These are phyloP conservation scores for Hypomontagnella submonticulosa DNA, from an alignment of 495 filamentous ascomycete genomes.

Conservation along the genomic window DNA sequence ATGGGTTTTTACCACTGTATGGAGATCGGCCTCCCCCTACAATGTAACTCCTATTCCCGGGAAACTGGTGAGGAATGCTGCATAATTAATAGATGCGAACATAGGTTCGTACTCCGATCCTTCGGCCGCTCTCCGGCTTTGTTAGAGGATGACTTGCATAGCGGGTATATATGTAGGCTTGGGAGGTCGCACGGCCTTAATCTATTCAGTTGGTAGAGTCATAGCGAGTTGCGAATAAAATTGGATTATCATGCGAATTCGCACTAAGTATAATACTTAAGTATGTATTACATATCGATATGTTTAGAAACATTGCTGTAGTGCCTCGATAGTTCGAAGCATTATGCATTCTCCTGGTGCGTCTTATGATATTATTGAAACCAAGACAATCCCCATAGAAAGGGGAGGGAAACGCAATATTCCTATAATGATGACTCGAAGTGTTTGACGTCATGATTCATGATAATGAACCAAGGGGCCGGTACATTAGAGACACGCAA, in stretches of 20 bases:
- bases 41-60: slow-evolving; percentile 30
- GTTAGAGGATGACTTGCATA: slow-evolving; percentile 40
- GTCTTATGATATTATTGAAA: background rate
- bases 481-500: background rate
- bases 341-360: slow-evolving; percentile 9
- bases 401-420: slow-evolving; percentile 10
- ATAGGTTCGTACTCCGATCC: slow-evolving; percentile 37
- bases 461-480: background rate
- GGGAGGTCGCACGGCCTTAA: slow-evolving; percentile 29
- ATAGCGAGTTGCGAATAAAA: slow-evolving; percentile 23
- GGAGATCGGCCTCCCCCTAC: slow-evolving; percentile 17
- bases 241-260: slow-evolving; percentile 27
- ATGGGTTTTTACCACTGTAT: slow-evolving; percentile 22
- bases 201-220: slow-evolving; percentile 18
- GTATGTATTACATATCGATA: too few species aligned
- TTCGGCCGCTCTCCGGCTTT: slow-evolving; percentile 41
- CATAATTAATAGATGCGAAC: slow-evolving; percentile 36
- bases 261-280: background rate
- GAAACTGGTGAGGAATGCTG: slow-evolving; percentile 15
- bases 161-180: slow-evolving; percentile 6
- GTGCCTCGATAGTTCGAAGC: slow-evolving; percentile 33
- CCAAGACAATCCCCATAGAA: slow-evolving; percentile 13
- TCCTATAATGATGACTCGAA: slow-evolving; percentile 1
- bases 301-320: slow-evolving; percentile 31
- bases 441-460: slow-evolving; percentile 29